Conservation (phyloP, 2,329 filamentous ascomycete genomes). For the Fonsecaea monophora region DNA sequence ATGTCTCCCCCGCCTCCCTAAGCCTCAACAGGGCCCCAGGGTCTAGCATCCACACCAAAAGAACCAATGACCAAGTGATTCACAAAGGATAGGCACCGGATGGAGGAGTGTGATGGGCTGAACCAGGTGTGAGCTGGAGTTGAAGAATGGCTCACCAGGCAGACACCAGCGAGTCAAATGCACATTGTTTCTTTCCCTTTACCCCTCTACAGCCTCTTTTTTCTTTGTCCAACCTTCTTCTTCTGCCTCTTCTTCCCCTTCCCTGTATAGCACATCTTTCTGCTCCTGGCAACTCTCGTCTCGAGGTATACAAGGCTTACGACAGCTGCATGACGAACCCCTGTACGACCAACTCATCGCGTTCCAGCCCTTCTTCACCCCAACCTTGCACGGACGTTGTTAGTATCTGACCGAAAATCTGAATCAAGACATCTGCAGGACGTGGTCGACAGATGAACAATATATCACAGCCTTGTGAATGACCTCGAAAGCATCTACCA, state of each 20-base stretch:
- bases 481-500: background rate
- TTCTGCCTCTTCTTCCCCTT: background rate
- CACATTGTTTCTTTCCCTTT: background rate
- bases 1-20: background rate
- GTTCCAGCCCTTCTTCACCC: background rate
- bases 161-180: background rate
- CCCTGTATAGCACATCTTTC: background rate
- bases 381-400: background rate
- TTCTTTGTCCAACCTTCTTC: background rate
- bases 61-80: background rate
- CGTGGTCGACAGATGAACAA: background rate
- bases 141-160: background rate
- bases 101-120: background rate
- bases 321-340: background rate
- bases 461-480: conserved; percentile 1
- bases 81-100: background rate
- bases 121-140: background rate
- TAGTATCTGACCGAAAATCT: background rate
- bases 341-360: conserved; percentile 4
- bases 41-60: background rate
- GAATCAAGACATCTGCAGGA: background rate
- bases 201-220: conserved; percentile 15
- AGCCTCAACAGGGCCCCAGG: background rate
- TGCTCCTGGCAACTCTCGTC: background rate
- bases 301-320: background rate